These are phyloP conservation scores for Fusarium agapanthi DNA, from an alignment of 2,329 filamentous ascomycete species.

Conservation along the genomic window DNA sequence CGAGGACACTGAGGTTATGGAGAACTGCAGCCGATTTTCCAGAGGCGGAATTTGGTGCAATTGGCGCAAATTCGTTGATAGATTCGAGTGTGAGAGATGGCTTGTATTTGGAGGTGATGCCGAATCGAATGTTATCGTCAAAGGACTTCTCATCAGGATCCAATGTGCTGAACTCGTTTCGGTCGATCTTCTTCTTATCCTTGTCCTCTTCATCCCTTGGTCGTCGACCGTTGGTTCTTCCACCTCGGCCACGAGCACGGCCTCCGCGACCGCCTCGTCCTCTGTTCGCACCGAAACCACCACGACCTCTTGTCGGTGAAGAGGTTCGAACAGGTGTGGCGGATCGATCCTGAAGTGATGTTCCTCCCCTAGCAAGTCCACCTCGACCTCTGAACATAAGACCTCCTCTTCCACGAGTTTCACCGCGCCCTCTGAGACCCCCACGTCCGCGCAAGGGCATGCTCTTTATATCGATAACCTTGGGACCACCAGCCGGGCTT, in stretches of 20 bases:
- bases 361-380: conserved; percentile 24
- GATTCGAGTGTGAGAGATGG: conserved; percentile 47
- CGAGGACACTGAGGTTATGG: conserved; percentile 49
- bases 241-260: conserved; percentile 31
- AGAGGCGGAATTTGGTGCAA: conserved; percentile 39
- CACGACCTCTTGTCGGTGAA: conserved; percentile 26
- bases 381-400: conserved; percentile 15
- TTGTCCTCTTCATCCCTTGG: conserved; percentile 39
- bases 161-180: conserved; percentile 40
- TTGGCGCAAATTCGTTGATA: conserved; percentile 45
- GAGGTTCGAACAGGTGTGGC: conserved; percentile 10
- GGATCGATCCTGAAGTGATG: conserved; percentile 17
- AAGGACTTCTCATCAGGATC: conserved; percentile 49
- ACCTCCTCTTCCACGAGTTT: conserved; percentile 22
- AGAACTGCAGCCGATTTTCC: conserved; percentile 48
- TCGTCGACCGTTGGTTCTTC: conserved; percentile 18
- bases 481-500: conserved; percentile 37
- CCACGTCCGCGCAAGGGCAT: conserved; percentile 42
- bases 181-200: conserved; percentile 38
- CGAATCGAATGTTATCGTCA: conserved; percentile 49
- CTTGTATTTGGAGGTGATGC: conserved; percentile 43
- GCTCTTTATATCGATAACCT: conserved; percentile 52
- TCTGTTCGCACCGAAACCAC: conserved; percentile 16
- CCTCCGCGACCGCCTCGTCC: conserved; percentile 33
- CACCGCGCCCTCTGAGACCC: conserved; percentile 40